Conservation (phyloP, 2,329 filamentous ascomycete species). For the Bipolaris sorokiniana region DNA sequence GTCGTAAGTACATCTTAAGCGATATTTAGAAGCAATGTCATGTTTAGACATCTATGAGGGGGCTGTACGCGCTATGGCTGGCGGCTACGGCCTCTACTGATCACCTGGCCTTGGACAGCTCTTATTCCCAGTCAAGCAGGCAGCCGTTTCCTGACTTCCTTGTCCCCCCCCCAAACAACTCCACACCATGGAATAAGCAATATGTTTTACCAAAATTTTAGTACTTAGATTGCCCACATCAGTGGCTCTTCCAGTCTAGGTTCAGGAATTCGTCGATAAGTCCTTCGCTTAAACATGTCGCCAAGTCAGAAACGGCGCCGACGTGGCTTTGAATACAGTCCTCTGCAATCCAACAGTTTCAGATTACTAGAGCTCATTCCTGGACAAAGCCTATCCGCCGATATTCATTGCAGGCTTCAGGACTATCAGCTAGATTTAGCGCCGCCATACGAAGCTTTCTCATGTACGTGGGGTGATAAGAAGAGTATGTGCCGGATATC, state of each 20-base stretch:
- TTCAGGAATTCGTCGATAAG: not conserved
- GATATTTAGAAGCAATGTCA: no score
- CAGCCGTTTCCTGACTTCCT: no score
- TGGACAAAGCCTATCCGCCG: slow-evolving; percentile 7
- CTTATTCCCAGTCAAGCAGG: no score
- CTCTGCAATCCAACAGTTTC: slow-evolving; percentile 11
- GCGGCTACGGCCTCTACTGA: no score
- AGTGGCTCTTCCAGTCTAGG: not conserved
- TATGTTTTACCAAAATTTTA: not conserved
- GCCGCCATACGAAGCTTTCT: slow-evolving; percentile 10
- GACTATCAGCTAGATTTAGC: slow-evolving; percentile 10
- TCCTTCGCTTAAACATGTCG: not conserved
- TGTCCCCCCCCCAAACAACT: not conserved
- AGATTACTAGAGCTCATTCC: slow-evolving; percentile 14
- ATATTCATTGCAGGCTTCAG: slow-evolving; percentile 16
- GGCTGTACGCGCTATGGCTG: no score
- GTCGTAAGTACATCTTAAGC: no score
- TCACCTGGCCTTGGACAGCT: no score
- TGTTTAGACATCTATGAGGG: no score
- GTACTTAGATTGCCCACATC: no score
- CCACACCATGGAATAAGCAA: not conserved
- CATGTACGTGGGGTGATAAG: not conserved
- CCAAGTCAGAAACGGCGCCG: slow-evolving; percentile 9
- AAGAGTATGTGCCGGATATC: slow-evolving; percentile 11
- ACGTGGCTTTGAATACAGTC: slow-evolving; percentile 14